Percentiles rank a stretch among this genome's conserved stretches.
Conservation (phyloP, 1,284 basidiomycete genomes). For the Veloboletus limbatus region DNA sequence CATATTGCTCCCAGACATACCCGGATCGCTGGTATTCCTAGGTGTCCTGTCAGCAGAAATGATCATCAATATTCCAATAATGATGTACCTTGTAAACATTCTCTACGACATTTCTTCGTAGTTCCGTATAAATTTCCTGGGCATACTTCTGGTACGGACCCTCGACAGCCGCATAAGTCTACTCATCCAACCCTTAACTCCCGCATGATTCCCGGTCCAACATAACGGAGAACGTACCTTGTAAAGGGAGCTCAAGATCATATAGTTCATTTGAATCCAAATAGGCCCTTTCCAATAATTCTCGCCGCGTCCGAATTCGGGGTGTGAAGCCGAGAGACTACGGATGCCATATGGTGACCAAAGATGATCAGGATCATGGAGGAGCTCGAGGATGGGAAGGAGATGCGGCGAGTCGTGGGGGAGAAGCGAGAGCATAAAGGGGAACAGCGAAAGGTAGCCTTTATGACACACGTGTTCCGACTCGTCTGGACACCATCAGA, state of each 20-base stretch:
- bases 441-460: constrained; percentile 93
- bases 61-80: not conserved
- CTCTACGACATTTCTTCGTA: constrained; percentile 79
- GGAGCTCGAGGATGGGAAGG: constrained; percentile 73
- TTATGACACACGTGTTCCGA: constrained; percentile 87
- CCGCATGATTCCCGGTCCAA: not conserved
- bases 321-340: constrained; percentile 80
- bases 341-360: constrained; percentile 92
- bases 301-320: constrained; percentile 87
- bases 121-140: constrained; percentile 71
- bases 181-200: constrained; percentile 12
- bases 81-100: constrained; percentile 78
- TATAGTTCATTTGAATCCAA: constrained; percentile 96
- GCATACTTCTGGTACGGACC: constrained; percentile 81
- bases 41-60: constrained; percentile 14
- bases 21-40: constrained; percentile 90
- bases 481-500: constrained; percentile 60
- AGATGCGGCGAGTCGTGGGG: constrained; percentile 75
- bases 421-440: constrained; percentile 81
- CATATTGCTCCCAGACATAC: constrained; percentile 97
- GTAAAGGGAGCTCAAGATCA: constrained; percentile 75
- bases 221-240: constrained; percentile 46
- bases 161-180: constrained; percentile 77
- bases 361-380: constrained; percentile 77
- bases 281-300: constrained; percentile 97